A percentile compares a stretch with the other conserved stretches of the same genome.
Conservation (phyloP, 495 filamentous ascomycete genomes). For the Letharia columbiana region DNA sequence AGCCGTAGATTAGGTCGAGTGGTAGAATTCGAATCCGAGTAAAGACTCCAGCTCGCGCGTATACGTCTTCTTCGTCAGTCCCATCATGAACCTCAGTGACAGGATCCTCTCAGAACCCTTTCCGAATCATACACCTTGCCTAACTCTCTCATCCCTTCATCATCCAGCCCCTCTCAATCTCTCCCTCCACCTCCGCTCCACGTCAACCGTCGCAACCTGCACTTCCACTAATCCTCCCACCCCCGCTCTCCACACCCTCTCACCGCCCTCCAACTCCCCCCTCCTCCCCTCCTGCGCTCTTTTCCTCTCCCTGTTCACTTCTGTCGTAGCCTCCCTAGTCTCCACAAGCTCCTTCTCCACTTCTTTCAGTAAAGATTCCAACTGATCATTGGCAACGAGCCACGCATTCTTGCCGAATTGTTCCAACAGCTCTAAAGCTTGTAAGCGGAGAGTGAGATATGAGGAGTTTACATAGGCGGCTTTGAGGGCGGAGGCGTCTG, state of each 20-base stretch:
- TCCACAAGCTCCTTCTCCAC: conserved; percentile 73
- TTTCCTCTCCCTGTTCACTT: conserved; percentile 61
- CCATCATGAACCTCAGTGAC: neutral
- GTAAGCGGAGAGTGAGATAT: conserved; percentile 15
- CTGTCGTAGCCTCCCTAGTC: conserved; percentile 55
- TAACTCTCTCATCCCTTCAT: neutral
- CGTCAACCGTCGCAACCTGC: conserved; percentile 54
- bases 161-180: conserved; percentile 34
- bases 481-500: conserved; percentile 19
- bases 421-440: conserved; percentile 19
- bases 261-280: conserved; percentile 58
- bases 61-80: neutral
- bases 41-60: neutral
- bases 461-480: conserved; percentile 1
- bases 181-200: conserved; percentile 56
- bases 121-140: neutral
- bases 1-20: neutral
- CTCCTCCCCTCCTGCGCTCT: conserved; percentile 46
- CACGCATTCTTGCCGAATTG: conserved; percentile 38
- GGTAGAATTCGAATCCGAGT: neutral
- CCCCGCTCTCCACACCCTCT: conserved; percentile 65
- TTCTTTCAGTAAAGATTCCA: conserved; percentile 60
- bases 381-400: conserved; percentile 72
- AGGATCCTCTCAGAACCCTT: neutral
- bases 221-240: conserved; percentile 66